Evolutionary conservation across 1,139 yeast species (phyloP), one percentile per base, ranked within the genome.

Genomic region (Arxiozyma slooffiae): DNA sequence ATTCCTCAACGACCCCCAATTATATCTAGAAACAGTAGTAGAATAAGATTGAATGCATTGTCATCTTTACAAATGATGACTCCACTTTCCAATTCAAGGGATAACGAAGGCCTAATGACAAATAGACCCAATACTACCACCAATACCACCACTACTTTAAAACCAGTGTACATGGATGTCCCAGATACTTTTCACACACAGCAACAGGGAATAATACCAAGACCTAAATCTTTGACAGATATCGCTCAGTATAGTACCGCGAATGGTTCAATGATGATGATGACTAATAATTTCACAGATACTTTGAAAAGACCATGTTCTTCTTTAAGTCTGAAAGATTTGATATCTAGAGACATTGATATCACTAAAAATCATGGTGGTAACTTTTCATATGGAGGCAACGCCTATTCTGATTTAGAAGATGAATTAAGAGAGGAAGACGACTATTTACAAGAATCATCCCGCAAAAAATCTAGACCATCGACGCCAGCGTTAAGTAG

Each of bases 11-110:
- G 47, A 34, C 47, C 36, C 20, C 38, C 49, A 23, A 23, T 26
- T 18, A 34, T 41, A 39, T 50, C 51, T 20, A 38, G 48, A 26
- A 48, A 39, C 40, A 52, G 52, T 47, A 52, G 57, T 60, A 55
- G 58, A 46, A 41, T 52, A 26, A 53, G 64, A 41, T 47, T 62
- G 38, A 65, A 61, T 52, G 72, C 69, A 2, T 56, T 70, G 26
- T 71, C 73, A 0, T 64, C 69, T 3, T 50, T 71, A 50, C 70
- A 70, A 55, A 59, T 69, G 57, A 69, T 70, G 73, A 70, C 73
- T 0, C 73, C 73, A 8, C 46, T 61, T 36, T 46, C 50, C 4
- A 42, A 40, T n/a, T 49, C 47, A 16, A 48, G 37, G 16, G 20
- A 26, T 8, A 45, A 18, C 18, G 30, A 44, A 18, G 7, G 7